Base-by-base conservation (phyloP, 2,329 filamentous ascomycete species). In the Ceratocystis huliohia region DNA sequence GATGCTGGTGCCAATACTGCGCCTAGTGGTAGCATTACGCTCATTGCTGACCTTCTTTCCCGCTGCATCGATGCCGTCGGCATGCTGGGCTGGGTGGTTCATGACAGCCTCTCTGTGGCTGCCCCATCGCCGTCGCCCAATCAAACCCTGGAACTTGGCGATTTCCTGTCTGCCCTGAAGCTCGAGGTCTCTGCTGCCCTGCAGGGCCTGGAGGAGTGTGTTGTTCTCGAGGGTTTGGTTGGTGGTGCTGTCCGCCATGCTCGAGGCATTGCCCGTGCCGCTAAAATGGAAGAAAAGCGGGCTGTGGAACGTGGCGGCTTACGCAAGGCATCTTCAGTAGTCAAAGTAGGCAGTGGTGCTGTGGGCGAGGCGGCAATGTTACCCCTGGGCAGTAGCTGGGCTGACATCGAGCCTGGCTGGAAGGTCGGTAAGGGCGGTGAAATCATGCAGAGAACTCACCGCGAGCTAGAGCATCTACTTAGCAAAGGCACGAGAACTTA, bases 401-500 rank as follows among this genome's bases (percentile, higher is more conserved):
- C 74, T 15, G 61, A 45, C 25, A 45, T 63, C 1, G 76, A 72
- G 68, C 50, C 63, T 20, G 66, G 41, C 5, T 76, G 79, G 69
- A 85, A 89, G 81, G 77, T 88, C 70, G 78, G 86, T 70, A 79
- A 82, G 61, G 85, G 85, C 66, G 89, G 90, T 20, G 88, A 91
- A 77, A 78, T 90, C 50, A 80, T 86, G 69, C 78, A 82, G 74
- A 83, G 89, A 70, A 91, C 81, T 71, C 80, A 78, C 71, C 81
- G 91, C 74, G 88, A 96, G 77, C 85, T 87, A 67, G 89, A 88
- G 20, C 84, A 88, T 75, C 76, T 95, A 74, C 84, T 88, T 73
- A 90, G 88, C 73, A 88, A 89, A 77, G 87, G 86, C 73, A 87
- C 92, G 69, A 88, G 88, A 66, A 84, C 87, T 70, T 96, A 96